Base-by-base conservation (phyloP, 192 early-diverging fungal genomes). In the Backusella mclennaniae region DNA sequence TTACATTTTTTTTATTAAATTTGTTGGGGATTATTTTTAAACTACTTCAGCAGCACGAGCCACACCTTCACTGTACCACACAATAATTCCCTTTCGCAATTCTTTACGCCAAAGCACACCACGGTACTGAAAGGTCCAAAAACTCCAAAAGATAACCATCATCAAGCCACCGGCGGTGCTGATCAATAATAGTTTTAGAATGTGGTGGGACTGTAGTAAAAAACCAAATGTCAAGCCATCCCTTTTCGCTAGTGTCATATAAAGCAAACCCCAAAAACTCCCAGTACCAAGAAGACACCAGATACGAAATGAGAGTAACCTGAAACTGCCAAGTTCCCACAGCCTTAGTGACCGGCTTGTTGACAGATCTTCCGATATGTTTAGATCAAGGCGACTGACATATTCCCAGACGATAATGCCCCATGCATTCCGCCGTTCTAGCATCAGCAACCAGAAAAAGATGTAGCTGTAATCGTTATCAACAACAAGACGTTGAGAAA, bases 81-180 rank as follows among this genome's bases (percentile, higher is more conserved):
- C 87, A 19, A 84, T 83, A 46, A 85, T 79, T 12, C 87, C 87
- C 73, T 88, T 86, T 56, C 83, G 80, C 52, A 85, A 66, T 56
- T 88, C 87, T 78, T 84, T 82, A 52, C 80, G 80, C 87, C 87
- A 88, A 38, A 87, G 72, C 19, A 88, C 83, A 0, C 85, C 87
- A 31, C 83, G 78, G 69, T 87, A 87, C 71, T 88, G 87, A 35
- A 88, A 88, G 0, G 87, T 88, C 87, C 87, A 88, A 44, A 88
- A 88, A 15, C 85, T 87, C 85, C 85, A 88, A 76, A 82, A 88
- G 33, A 73, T 75, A 69, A 85, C 77, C 81, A 88, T 78, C 66
- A 88, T 77, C 56, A 87, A 31, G 4, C 85, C 85, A 73, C 85
- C 83, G 5, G 77, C 71, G 44, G 84, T 59, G 63, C 83, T 84